Base-by-base conservation (phyloP, 768 basidiomycete species). In the Auriscalpium vulgare region DNA sequence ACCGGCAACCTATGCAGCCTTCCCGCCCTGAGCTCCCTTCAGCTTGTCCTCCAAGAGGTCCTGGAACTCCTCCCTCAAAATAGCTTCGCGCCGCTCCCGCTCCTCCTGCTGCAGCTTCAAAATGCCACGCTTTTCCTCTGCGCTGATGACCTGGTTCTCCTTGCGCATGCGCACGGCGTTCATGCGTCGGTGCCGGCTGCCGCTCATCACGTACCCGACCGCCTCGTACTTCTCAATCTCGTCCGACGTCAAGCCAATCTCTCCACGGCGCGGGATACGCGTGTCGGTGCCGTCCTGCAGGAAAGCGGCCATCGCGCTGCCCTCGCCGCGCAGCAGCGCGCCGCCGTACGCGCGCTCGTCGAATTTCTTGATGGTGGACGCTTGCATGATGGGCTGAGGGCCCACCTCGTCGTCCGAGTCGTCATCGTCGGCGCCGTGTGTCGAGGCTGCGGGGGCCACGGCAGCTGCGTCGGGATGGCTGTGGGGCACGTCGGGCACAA, bases 91-190 rank as follows among this genome's bases (percentile, higher is more conserved):
- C 72, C 95, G 84, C 71, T 87, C 85, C 69, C 88, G 83, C 74
- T 99, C 97, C 69, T 97, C 95, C 68, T 77, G 88, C 72, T 97
- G 95, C 70, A 97, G 66, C 72, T 97, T 95, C 68, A 98, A 68
- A 56, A 98, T 95, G 37, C 92, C 91, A 37, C 97, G 75, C 78
- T 98, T 98, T 79, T 99, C 97, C 72, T 98, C 97, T 1, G 95
- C 94, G 64, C 88, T 91, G 68, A 99, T 99, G 60, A 98, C 95
- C 73, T 99, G 97, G 74, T 99, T 97, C 76, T 99, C 97, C 78
- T 98, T 98, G 67, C 95, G 77, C 84, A 99, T 90, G 58, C 97
- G 89, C 46, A 99, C 95, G 1, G 97, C 95, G 63, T 98, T 99
- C 97, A 99, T 99, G 70, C 93, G 80, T 61, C 89, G 81, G 71